phyloP scores from a whole-genome alignment of 345 rosid genomes.

The Salix caprea region DNA sequence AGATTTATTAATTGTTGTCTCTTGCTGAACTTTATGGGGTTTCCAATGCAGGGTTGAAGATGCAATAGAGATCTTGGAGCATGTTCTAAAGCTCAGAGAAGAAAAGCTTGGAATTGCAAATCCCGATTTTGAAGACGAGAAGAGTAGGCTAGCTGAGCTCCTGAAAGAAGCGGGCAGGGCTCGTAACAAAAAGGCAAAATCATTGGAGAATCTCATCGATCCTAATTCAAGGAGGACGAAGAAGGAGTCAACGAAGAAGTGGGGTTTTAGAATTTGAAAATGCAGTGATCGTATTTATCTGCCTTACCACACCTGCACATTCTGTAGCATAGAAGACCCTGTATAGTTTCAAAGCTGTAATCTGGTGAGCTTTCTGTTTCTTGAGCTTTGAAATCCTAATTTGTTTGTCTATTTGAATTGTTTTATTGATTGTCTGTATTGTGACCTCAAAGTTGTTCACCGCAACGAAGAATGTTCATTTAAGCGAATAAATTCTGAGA shows the following conservation, averaged over 20 bases:
- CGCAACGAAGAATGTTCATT: constrained; percentile 16
- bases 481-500: constrained; percentile 33
- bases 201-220: constrained; percentile 87
- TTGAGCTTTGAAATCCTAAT: constrained; percentile 11
- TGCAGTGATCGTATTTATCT: constrained; percentile 14
- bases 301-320: constrained; percentile 22
- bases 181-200: constrained; percentile 80
- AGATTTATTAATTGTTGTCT: neutral
- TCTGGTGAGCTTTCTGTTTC: constrained; percentile 27
- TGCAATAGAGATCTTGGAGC: constrained; percentile 91
- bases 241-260: constrained; percentile 72
- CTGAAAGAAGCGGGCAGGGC: constrained; percentile 95
- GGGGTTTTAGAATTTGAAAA: constrained; percentile 85
- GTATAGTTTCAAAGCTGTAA: constrained; percentile 46
- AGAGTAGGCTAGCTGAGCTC: constrained; percentile 85
- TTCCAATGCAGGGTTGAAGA: constrained; percentile 72
- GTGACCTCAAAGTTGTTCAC: constrained; percentile 22
- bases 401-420: constrained; percentile 21
- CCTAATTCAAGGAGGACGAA: constrained; percentile 70
- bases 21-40: neutral
- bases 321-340: constrained; percentile 50
- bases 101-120: constrained; percentile 97
- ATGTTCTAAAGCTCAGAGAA: constrained; percentile 84
- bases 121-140: constrained; percentile 96
- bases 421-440: constrained; percentile 35